Conservation (phyloP, 257 asterid species). For the Solanum phureja region DNA sequence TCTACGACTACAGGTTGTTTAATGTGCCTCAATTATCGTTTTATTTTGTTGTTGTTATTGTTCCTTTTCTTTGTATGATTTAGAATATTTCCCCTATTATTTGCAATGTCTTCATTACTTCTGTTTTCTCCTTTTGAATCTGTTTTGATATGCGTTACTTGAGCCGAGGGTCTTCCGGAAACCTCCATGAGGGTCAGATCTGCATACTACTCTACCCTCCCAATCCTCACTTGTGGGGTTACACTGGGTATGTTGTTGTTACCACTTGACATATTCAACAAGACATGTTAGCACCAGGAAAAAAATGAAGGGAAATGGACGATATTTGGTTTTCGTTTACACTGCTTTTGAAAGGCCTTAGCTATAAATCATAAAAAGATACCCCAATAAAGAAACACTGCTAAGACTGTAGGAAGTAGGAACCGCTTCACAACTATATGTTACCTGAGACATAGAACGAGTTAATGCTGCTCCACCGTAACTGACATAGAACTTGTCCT, state of each 20-base stretch:
- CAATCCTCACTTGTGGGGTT: not conserved
- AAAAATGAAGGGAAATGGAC: not conserved
- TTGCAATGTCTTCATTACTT: not conserved
- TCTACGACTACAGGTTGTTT: not conserved
- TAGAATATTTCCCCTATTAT: not conserved
- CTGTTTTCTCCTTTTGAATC: not conserved
- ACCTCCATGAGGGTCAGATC: not conserved
- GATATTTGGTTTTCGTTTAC: not conserved
- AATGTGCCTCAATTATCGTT: not conserved
- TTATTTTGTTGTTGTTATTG: not conserved
- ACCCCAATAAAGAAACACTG: not conserved
- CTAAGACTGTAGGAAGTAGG: not conserved
- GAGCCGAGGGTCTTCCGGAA: not conserved
- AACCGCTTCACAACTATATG: not conserved
- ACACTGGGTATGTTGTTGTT: not conserved
- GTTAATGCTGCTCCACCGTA: slow-evolving; percentile 85
- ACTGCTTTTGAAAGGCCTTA: not conserved
- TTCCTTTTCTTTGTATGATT: not conserved
- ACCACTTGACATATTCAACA: not conserved
- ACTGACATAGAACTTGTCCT: slow-evolving; percentile 91
- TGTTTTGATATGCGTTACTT: not conserved
- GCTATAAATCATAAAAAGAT: not conserved
- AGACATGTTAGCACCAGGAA: not conserved
- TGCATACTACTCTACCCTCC: not conserved
- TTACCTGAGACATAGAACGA: slow-evolving; percentile 94